phyloP scores from a whole-genome alignment of 768 basidiomycete species.

The Cubamyces sp. region DNA sequence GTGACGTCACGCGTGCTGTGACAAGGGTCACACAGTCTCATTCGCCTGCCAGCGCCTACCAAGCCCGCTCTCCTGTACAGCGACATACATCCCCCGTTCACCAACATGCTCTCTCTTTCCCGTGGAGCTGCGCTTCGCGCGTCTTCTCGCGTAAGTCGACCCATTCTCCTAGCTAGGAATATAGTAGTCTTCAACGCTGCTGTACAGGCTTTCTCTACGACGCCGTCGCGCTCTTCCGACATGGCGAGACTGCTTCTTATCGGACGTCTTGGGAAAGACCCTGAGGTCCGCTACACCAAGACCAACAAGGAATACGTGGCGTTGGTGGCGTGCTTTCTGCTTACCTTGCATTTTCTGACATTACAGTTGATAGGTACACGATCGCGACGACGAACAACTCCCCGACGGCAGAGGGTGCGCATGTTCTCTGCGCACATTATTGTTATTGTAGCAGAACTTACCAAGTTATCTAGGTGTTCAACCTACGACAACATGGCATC shows the following conservation, averaged over 20 bases:
- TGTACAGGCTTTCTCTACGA: slow-evolving; percentile 66
- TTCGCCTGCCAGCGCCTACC: background rate
- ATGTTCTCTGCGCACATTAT: background rate
- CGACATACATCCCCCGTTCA: slow-evolving; percentile 7
- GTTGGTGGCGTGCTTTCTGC: slow-evolving; percentile 47
- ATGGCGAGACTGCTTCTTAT: slow-evolving; percentile 78
- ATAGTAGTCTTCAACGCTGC: background rate
- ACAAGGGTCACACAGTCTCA: background rate
- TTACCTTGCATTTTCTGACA: background rate
- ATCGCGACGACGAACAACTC: slow-evolving; percentile 71
- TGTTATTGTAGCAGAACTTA: background rate
- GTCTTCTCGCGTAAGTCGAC: slow-evolving; percentile 52
- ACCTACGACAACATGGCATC: slow-evolving; percentile 71
- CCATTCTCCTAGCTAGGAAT: background rate
- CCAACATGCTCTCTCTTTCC: slow-evolving; percentile 55
- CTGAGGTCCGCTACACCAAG: slow-evolving; percentile 69
- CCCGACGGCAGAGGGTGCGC: slow-evolving; percentile 61
- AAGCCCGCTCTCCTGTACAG: background rate
- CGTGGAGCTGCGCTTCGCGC: slow-evolving; percentile 48
- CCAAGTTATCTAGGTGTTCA: slow-evolving; percentile 53
- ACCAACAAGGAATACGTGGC: slow-evolving; percentile 77
- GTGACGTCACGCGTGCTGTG: slow-evolving; percentile 13
- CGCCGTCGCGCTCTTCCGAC: slow-evolving; percentile 56
- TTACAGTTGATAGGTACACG: slow-evolving; percentile 55
- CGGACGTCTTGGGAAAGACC: slow-evolving; percentile 72